These are phyloP conservation scores for Apostasia ramifera DNA, from an alignment of 106 monocot genomes.

Conservation along the genomic window DNA sequence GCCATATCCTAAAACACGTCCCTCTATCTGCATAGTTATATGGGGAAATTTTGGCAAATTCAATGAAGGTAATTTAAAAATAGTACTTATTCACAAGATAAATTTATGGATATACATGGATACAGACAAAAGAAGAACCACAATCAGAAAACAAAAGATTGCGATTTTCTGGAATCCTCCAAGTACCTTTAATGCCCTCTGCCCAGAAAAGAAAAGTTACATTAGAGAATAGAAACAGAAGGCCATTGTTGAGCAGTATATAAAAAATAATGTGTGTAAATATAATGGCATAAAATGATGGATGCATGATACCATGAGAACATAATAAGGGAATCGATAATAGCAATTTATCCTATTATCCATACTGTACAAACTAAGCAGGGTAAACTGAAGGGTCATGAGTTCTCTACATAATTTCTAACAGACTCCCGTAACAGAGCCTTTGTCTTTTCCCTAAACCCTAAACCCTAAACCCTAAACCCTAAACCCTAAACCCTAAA, in stretches of 20 bases:
- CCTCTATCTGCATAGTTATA: constrained; percentile 64
- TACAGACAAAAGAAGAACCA: constrained; percentile 9
- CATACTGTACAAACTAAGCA: too few relatives aligned
- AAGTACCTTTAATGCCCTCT: constrained; percentile 86
- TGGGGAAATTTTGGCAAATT: neutral
- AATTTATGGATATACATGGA: neutral
- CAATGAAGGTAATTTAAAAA: neutral
- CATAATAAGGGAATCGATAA: neutral
- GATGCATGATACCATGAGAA: neutral
- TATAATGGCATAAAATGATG: neutral
- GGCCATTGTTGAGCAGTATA: constrained; percentile 1
- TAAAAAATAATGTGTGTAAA: neutral
- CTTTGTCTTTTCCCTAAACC: too few relatives aligned
- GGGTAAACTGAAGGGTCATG: too few relatives aligned
- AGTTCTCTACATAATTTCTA: too few relatives aligned
- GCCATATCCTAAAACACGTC: constrained; percentile 67
- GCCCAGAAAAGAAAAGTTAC: constrained; percentile 25
- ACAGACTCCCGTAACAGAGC: too few relatives aligned
- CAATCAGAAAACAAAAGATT: constrained; percentile 4
- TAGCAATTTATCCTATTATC: neutral
- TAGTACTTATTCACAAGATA: neutral
- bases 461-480: too few relatives aligned
- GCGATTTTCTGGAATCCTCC: constrained; percentile 3
- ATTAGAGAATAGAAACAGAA: constrained; percentile 8
- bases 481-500: too few relatives aligned